A percentile compares a stretch with the other conserved stretches of the same genome.
Evolutionary conservation across 495 filamentous ascomycete genomes (phyloP).

Genomic region (Aspergillus nanangensis): DNA sequence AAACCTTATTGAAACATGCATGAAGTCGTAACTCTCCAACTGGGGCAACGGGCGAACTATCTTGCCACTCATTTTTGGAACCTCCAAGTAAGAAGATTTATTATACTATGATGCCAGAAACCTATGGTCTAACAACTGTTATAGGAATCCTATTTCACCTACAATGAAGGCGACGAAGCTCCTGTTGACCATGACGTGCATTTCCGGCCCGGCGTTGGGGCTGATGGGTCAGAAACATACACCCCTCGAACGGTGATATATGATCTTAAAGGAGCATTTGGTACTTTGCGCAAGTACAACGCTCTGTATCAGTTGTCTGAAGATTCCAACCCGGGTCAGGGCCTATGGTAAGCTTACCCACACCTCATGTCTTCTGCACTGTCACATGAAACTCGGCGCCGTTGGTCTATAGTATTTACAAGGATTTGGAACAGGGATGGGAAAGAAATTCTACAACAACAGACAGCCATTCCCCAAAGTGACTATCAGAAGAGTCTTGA

Average conservation of each 20-base stretch:
- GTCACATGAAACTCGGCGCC: not conserved
- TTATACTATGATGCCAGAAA: too few relatives aligned
- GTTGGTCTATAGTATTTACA: not conserved
- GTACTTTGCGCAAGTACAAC: slow-evolving; percentile 80
- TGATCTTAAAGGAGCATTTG: slow-evolving; percentile 90
- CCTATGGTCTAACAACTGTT: slow-evolving; percentile 12
- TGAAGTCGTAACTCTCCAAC: slow-evolving; percentile 91
- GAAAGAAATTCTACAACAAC: slow-evolving; percentile 59
- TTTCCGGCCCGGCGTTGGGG: slow-evolving; percentile 80
- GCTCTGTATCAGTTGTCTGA: slow-evolving; percentile 75
- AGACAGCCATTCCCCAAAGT: slow-evolving; percentile 60
- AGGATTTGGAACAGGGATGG: slow-evolving; percentile 53
- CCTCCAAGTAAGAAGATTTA: slow-evolving; percentile 58
- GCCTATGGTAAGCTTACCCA: slow-evolving; percentile 53
- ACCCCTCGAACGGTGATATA: slow-evolving; percentile 90
- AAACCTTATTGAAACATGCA: slow-evolving; percentile 59
- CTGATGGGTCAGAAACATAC: slow-evolving; percentile 79
- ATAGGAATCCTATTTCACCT: slow-evolving; percentile 95
- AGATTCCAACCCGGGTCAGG: slow-evolving; percentile 41
- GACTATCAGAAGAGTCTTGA: slow-evolving; percentile 78
- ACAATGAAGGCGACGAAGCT: slow-evolving; percentile 61
- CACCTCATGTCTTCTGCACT: not conserved
- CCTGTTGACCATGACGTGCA: slow-evolving; percentile 87
- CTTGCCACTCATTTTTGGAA: slow-evolving; percentile 99
- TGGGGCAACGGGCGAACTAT: slow-evolving; percentile 91